A percentile compares a stretch with the other conserved stretches of the same genome.
phyloP scores from a whole-genome alignment of 2,329 filamentous ascomycete genomes.

The Pleoardoris graminearum region DNA sequence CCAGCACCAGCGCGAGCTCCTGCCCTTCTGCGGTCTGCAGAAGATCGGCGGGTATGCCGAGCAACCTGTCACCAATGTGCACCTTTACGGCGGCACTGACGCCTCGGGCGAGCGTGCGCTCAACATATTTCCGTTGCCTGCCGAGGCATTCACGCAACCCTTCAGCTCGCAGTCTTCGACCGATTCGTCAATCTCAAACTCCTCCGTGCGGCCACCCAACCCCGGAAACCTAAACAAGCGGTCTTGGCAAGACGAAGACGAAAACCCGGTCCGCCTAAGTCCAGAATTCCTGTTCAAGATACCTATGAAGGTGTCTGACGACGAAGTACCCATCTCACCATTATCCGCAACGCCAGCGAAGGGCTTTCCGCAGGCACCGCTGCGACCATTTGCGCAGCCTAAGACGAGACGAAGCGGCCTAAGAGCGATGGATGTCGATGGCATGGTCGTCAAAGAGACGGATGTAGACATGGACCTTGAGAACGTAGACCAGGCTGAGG shows the following conservation, averaged over 20 bases:
- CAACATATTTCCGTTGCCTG: constrained; percentile 35
- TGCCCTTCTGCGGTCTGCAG: constrained; percentile 80
- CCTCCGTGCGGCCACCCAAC: constrained; percentile 24
- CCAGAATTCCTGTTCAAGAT: constrained; percentile 34
- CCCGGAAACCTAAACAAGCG: constrained; percentile 46
- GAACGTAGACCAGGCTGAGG: constrained; percentile 35
- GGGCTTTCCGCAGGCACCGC: constrained; percentile 21
- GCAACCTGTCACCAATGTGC: constrained; percentile 54
- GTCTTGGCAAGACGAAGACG: constrained; percentile 48
- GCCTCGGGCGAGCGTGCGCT: constrained; percentile 36
- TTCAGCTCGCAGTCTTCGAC: constrained; percentile 39
- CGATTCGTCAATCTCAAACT: constrained; percentile 32
- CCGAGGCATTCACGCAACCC: constrained; percentile 40
- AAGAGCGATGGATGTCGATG: constrained; percentile 21
- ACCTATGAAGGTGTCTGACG: constrained; percentile 27
- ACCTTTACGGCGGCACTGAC: constrained; percentile 44
- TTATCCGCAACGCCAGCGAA: constrained; percentile 32
- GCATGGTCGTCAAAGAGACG: constrained; percentile 18
- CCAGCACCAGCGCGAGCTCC: constrained; percentile 61
- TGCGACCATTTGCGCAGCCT: constrained; percentile 38
- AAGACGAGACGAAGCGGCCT: constrained; percentile 22
- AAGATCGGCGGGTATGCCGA: constrained; percentile 70
- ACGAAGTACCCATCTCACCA: constrained; percentile 43
- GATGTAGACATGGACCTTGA: constrained; percentile 41
- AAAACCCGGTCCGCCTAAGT: constrained; percentile 21